phyloP scores from a whole-genome alignment of 129 eudicot genomes.

The Smallanthus sonchifolius region DNA sequence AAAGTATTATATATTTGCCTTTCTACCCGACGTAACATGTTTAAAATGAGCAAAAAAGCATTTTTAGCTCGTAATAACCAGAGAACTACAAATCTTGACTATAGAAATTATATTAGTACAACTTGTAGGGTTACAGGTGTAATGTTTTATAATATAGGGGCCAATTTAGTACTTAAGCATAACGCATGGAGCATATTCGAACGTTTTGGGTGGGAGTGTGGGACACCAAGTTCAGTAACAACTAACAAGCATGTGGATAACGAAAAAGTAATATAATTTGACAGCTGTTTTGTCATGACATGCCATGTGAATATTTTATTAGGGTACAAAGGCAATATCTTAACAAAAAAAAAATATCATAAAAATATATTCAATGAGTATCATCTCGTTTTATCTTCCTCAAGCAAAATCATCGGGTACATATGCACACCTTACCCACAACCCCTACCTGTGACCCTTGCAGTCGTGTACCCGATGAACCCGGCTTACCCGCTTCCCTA shows the following conservation, averaged over 20 bases:
- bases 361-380: too few relatives aligned
- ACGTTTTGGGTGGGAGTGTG: not conserved
- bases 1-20: not conserved
- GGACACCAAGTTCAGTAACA: not conserved
- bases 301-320: not conserved
- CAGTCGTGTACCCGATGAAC: too few relatives aligned
- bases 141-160: not conserved
- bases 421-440: too few relatives aligned
- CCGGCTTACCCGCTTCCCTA: too few relatives aligned
- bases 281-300: constrained; percentile 12
- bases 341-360: too few relatives aligned
- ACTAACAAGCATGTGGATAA: not conserved
- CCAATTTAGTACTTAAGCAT: not conserved
- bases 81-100: not conserved
- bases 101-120: not conserved
- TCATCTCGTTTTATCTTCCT: too few relatives aligned
- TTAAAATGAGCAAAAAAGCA: not conserved
- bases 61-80: not conserved
- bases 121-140: not conserved
- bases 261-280: constrained; percentile 1
- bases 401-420: too few relatives aligned
- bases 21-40: not conserved
- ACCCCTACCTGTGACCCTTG: too few relatives aligned
- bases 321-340: too few relatives aligned
- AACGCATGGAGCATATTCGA: not conserved